Evolutionary conservation across 495 filamentous ascomycete species (phyloP), one percentile per base, ranked within the genome.

Genomic region (Margaritispora aquatica): DNA sequence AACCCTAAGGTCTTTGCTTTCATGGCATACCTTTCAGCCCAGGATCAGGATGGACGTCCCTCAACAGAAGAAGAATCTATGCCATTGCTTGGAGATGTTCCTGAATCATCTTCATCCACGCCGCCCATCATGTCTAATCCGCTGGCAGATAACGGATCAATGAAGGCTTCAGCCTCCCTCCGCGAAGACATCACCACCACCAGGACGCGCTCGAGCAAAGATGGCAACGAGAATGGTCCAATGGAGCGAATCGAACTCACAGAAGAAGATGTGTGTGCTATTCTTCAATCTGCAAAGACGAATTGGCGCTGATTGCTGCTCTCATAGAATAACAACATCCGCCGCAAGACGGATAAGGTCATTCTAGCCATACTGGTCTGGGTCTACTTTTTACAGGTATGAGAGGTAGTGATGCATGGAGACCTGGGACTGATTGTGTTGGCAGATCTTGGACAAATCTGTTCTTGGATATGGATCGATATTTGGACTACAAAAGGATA

Each of bases 401-500:
- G 53, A 27, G 10, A 21, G 17, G n/a, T 4, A 26, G 5, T 41
- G 10, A 13, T 23, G 24, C 21, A 36, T 23, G 17, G 26, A 20
- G 24, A 15, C 21, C 51, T 38, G 38, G 15, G 19, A n/a, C 36
- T 60, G 26, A 46, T 41, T 41, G 7, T 27, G 3, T 47, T 62
- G 73, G n/a, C 74, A 84, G 68, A 85, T 86, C 54, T 74, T 87
- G 3, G 84, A 88, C 73, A 88, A 87, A 67, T 71, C 79, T 0
- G 80, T 85, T 2, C 77, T 87, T 0, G 84, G 83, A 23, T 84
- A 84, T 62, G 82, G 80, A 53, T 82, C 83, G 26, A 82, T 81
- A 8, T 86, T 85, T 54, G 84, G 84, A n/a, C 69, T 88, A 19
- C 71, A 73, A 31, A 66, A 76, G 26, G 81, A 84, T 58, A 79